Conservation (phyloP, 1,284 basidiomycete species). For the Apiotrichum sp. region DNA sequence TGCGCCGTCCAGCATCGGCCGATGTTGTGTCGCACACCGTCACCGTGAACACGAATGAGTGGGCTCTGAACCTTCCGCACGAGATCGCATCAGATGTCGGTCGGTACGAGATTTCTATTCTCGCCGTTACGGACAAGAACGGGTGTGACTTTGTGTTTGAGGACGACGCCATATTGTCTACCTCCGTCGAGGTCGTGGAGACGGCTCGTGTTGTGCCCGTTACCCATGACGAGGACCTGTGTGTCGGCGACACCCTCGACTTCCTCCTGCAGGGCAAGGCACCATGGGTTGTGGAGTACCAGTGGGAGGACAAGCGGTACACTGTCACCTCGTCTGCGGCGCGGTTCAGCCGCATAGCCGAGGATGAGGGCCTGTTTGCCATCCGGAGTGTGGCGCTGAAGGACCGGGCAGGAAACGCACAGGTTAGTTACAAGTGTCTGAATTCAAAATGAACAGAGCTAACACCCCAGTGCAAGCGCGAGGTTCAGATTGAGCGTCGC, state of each 20-base stretch:
- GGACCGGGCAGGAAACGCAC: constrained; percentile 54
- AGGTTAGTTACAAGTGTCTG: constrained; percentile 33
- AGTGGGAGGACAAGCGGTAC: constrained; percentile 68
- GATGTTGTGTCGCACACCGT: constrained; percentile 58
- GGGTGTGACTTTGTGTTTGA: constrained; percentile 67
- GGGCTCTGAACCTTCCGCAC: constrained; percentile 67
- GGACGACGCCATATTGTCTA: constrained; percentile 52
- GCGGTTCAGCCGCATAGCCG: constrained; percentile 75
- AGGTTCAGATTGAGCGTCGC: constrained; percentile 65
- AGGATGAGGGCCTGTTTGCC: constrained; percentile 71
- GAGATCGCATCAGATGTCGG: constrained; percentile 71
- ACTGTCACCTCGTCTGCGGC: constrained; percentile 69
- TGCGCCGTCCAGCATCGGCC: constrained; percentile 67
- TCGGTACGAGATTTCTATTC: constrained; percentile 70
- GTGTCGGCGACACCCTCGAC: constrained; percentile 82
- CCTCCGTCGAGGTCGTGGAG: constrained; percentile 85
- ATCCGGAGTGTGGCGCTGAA: constrained; percentile 84
- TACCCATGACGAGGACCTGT: constrained; percentile 71
- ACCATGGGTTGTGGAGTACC: constrained; percentile 92
- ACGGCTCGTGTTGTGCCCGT: constrained; percentile 85
- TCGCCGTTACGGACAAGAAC: constrained; percentile 67
- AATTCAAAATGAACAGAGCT: neutral
- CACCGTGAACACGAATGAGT: constrained; percentile 57
- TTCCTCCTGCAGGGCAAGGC: constrained; percentile 91
- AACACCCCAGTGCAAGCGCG: constrained; percentile 60